Conservation (phyloP, 768 basidiomycete species). For the Rhodocollybia butyracea region DNA sequence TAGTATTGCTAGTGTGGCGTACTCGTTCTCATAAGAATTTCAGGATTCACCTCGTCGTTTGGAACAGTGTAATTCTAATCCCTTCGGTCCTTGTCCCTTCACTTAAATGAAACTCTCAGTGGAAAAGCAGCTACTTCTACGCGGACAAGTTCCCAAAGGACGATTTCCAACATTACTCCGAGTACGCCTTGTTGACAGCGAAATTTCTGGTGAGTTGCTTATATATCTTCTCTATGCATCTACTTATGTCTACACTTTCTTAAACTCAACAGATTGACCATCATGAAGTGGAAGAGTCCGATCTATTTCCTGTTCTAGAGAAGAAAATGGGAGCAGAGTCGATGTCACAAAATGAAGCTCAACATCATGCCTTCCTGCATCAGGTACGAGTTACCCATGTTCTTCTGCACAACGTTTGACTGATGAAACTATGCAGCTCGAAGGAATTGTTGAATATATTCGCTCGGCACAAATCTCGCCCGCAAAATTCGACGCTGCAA, state of each 20-base stretch:
- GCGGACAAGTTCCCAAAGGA: conserved; percentile 12
- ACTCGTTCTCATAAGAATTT: neutral
- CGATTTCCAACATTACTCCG: conserved; percentile 8
- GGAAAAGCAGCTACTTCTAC: conserved; percentile 14
- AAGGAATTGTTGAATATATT: conserved; percentile 7
- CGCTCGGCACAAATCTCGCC: neutral
- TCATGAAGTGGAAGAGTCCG: conserved; percentile 11
- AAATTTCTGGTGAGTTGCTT: conserved; percentile 3
- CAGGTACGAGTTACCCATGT: neutral
- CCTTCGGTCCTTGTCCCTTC: neutral
- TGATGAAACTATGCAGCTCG: neutral
- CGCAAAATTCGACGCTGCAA: conserved; percentile 2
- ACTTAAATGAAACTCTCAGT: conserved; percentile 1
- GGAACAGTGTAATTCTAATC: conserved; percentile 11
- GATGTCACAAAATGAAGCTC: conserved; percentile 11
- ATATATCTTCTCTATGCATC: neutral
- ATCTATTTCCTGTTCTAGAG: conserved; percentile 9
- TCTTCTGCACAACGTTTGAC: neutral
- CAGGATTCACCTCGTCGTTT: conserved; percentile 12
- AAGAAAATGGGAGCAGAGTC: conserved; percentile 8
- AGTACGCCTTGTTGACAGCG: conserved; percentile 9
- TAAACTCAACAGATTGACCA: conserved; percentile 1
- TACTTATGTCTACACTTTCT: neutral
- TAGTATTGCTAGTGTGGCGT: neutral
- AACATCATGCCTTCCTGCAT: conserved; percentile 11